phyloP scores from a whole-genome alignment of 2,329 filamentous ascomycete species.

The Rhexocercosporidium sp. region DNA sequence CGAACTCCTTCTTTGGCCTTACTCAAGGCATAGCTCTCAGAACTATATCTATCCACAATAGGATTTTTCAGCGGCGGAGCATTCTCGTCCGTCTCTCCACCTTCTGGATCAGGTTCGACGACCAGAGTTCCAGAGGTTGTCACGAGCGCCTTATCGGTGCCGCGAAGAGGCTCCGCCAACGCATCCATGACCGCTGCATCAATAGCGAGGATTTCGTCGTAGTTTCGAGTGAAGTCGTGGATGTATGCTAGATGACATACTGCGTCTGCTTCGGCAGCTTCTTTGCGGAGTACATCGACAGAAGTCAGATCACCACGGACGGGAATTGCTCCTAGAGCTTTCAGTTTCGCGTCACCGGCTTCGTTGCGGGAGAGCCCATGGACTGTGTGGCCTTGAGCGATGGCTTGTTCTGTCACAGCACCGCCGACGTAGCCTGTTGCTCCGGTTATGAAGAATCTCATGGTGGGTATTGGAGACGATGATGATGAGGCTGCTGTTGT shows the following conservation, averaged over 20 bases:
- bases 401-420: conserved; percentile 44
- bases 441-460: conserved; percentile 48
- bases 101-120: conserved; percentile 36
- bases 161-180: conserved; percentile 44
- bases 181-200: conserved; percentile 47
- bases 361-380: conserved; percentile 48
- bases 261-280: conserved; percentile 48
- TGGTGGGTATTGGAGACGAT: background rate
- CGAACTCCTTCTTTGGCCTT: conserved; percentile 42
- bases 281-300: conserved; percentile 45
- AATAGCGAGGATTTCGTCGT: conserved; percentile 38
- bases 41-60: conserved; percentile 36
- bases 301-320: conserved; percentile 48
- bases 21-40: conserved; percentile 43
- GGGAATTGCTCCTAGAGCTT: conserved; percentile 46
- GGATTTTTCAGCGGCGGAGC: conserved; percentile 28
- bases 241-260: conserved; percentile 50
- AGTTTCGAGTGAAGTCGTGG: conserved; percentile 37
- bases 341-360: conserved; percentile 44
- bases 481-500: background rate
- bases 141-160: conserved; percentile 46
- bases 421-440: conserved; percentile 48
- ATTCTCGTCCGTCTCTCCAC: conserved; percentile 41
- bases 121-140: conserved; percentile 43
- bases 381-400: conserved; percentile 48